Percentiles rank a stretch among this genome's conserved stretches.
Conservation (phyloP, 192 early-diverging fungal genomes). For the Entrophospora sp. region DNA sequence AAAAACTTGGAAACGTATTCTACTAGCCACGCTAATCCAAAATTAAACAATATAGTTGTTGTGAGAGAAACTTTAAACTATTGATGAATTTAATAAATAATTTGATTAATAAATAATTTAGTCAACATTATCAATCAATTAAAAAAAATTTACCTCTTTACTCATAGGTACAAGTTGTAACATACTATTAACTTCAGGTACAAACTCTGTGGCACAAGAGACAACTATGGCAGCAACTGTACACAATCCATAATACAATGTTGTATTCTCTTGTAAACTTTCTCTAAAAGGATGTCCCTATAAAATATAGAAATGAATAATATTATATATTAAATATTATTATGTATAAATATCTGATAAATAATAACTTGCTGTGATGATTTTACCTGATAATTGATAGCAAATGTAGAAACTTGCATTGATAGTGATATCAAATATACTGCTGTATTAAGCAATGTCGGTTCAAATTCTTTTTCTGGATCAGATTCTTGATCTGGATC, state of each 20-base stretch:
- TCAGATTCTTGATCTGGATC: no score
- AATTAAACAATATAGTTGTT: conserved; percentile 82
- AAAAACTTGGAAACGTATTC: conserved; percentile 68
- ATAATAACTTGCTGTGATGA: not conserved
- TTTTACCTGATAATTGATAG: conserved; percentile 91
- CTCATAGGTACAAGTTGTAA: conserved; percentile 76
- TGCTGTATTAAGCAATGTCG: conserved; percentile 90
- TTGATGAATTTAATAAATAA: conserved; percentile 11
- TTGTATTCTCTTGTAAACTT: conserved; percentile 83
- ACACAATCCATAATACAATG: conserved; percentile 81
- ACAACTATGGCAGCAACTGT: conserved; percentile 80
- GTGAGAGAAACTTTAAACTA: conserved; percentile 77
- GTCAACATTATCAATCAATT: not conserved
- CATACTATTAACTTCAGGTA: conserved; percentile 79
- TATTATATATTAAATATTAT: not conserved
- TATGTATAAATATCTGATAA: not conserved
- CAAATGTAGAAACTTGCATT: conserved; percentile 99
- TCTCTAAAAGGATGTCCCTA: conserved; percentile 94
- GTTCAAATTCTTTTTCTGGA: conserved; percentile 87
- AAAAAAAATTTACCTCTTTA: not conserved
- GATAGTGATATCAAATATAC: conserved; percentile 93
- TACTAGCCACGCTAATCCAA: conserved; percentile 68
- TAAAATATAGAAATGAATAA: not conserved
- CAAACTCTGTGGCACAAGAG: conserved; percentile 80
- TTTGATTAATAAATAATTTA: not conserved